Conservation (phyloP, 1,284 basidiomycete species). For the Ceratobasidium sp. region DNA sequence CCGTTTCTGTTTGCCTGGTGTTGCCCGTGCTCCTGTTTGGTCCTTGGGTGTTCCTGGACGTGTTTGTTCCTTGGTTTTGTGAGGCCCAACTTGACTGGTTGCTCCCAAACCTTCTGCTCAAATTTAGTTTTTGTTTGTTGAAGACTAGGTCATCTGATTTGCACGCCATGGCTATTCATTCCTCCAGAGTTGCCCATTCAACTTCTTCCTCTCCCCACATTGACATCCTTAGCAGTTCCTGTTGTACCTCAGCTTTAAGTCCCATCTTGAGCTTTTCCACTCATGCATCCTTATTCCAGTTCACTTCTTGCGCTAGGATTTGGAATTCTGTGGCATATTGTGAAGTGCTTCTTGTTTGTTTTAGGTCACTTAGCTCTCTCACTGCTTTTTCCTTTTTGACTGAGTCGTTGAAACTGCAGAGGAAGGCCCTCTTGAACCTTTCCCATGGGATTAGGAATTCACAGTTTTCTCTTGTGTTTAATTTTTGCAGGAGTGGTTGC, state of each 20-base stretch:
- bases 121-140: not conserved
- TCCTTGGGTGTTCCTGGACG: not conserved
- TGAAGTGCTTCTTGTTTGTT: not conserved
- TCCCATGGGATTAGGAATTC: not conserved
- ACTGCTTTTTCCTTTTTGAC: not conserved
- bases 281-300: not conserved
- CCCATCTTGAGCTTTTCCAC: not conserved
- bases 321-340: not conserved
- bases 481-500: not conserved
- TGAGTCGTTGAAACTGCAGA: not conserved
- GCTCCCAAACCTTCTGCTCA: too few relatives aligned
- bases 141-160: constrained; percentile 2
- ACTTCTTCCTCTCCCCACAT: not conserved
- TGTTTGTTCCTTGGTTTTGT: not conserved
- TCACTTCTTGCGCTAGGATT: not conserved
- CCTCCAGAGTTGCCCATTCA: not conserved
- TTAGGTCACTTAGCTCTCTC: not conserved
- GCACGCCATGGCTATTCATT: not conserved
- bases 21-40: not conserved
- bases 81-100: not conserved
- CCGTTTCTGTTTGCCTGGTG: not conserved
- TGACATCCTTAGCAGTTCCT: not conserved
- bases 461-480: not conserved
- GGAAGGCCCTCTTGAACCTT: not conserved
- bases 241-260: not conserved